A percentile compares a stretch with the other conserved stretches of the same genome.
Evolutionary conservation across 495 filamentous ascomycete genomes (phyloP).

Genomic region (Lasiosphaeria ovina): DNA sequence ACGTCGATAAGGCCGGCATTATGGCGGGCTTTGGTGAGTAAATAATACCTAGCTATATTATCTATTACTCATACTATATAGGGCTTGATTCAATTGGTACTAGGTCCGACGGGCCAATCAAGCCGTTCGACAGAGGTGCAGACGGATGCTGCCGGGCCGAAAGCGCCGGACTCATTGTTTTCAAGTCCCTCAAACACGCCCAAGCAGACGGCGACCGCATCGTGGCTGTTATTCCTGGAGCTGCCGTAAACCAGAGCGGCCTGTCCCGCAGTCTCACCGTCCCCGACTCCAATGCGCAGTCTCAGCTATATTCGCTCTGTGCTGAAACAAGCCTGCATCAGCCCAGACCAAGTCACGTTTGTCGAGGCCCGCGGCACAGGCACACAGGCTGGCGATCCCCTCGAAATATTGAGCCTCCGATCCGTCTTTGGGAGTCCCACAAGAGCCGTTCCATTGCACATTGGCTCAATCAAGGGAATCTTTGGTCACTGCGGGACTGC

Average conservation of each 20-base stretch:
- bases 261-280: constrained; percentile 61
- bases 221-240: constrained; percentile 49
- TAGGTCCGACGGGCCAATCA: constrained; percentile 23
- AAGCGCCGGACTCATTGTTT: constrained; percentile 30
- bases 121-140: constrained; percentile 23
- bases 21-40: too few species aligned
- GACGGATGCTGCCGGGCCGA: constrained; percentile 53
- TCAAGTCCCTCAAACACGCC: constrained; percentile 53
- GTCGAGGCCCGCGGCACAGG: constrained; percentile 77
- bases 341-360: constrained; percentile 60
- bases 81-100: too few species aligned
- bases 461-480: constrained; percentile 75
- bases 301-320: constrained; percentile 57
- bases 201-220: constrained; percentile 49
- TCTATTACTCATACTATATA: too few species aligned
- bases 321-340: constrained; percentile 53
- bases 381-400: constrained; percentile 65
- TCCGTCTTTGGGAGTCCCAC: constrained; percentile 51
- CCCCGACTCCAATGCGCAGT: constrained; percentile 59
- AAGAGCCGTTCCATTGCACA: constrained; percentile 52
- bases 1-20: too few species aligned
- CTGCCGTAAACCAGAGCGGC: constrained; percentile 54
- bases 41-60: too few species aligned
- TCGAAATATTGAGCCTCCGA: constrained; percentile 62
- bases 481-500: constrained; percentile 75